Conservation (phyloP, 2,329 filamentous ascomycete species). For the Exophiala sideris region DNA sequence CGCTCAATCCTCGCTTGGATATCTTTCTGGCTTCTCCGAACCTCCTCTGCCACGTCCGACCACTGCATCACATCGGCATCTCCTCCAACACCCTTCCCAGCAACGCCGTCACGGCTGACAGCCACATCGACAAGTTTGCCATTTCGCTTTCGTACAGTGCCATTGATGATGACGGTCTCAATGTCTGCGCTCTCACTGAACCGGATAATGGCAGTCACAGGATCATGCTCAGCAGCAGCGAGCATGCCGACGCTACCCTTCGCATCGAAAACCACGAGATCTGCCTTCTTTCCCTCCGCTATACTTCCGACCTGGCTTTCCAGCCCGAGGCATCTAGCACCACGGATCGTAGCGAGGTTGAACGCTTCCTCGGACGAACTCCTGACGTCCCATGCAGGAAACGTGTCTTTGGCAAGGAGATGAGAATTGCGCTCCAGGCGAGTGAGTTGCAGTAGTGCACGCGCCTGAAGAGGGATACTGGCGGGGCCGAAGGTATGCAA, state of each 20-base stretch:
- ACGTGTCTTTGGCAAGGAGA: constrained; percentile 28
- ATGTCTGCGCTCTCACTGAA: constrained; percentile 43
- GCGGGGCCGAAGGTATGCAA: constrained; percentile 33
- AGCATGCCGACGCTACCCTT: constrained; percentile 40
- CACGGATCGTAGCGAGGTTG: constrained; percentile 50
- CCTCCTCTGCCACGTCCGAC: constrained; percentile 8
- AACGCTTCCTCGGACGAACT: constrained; percentile 44
- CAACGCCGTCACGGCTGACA: not conserved
- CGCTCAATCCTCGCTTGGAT: constrained; percentile 17
- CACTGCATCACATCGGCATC: constrained; percentile 6
- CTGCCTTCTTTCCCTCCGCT: constrained; percentile 46
- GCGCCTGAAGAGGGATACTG: constrained; percentile 31
- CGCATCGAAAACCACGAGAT: constrained; percentile 49
- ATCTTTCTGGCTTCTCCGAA: constrained; percentile 21
- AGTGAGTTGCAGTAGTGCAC: constrained; percentile 30
- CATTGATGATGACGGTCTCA: constrained; percentile 45
- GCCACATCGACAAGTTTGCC: constrained; percentile 19
- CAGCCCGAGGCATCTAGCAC: constrained; percentile 44
- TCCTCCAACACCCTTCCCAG: not conserved
- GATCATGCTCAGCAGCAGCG: constrained; percentile 40
- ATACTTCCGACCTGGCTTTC: constrained; percentile 44
- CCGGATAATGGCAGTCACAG: constrained; percentile 43
- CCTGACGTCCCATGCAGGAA: constrained; percentile 29
- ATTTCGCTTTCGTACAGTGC: constrained; percentile 38
- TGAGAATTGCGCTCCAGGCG: constrained; percentile 32